phyloP scores from a whole-genome alignment of 768 basidiomycete species.

The Russula compacta region DNA sequence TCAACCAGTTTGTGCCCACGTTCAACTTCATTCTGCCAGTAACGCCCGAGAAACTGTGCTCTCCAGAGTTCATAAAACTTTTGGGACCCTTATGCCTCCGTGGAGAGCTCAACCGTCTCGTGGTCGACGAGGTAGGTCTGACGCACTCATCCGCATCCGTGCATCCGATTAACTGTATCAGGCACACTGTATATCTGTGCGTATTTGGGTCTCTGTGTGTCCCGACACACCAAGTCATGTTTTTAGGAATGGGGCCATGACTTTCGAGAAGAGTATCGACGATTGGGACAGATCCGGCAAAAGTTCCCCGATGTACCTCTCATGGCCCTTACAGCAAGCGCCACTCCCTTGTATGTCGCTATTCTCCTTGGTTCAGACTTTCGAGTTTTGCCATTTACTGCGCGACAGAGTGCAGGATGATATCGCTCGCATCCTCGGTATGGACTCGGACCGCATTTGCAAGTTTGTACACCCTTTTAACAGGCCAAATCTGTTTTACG shows the following conservation, averaged over 20 bases:
- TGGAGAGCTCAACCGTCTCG: slow-evolving; percentile 56
- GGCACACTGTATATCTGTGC: slow-evolving; percentile 80
- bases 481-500: slow-evolving; percentile 70
- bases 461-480: slow-evolving; percentile 75
- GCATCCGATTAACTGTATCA: slow-evolving; percentile 22
- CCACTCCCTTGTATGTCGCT: slow-evolving; percentile 50
- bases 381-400: neutral
- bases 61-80: slow-evolving; percentile 41
- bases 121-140: slow-evolving; percentile 64
- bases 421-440: slow-evolving; percentile 56
- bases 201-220: slow-evolving; percentile 8
- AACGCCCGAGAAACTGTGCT: slow-evolving; percentile 68
- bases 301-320: slow-evolving; percentile 64
- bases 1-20: neutral
- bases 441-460: slow-evolving; percentile 47
- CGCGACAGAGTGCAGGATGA: slow-evolving; percentile 62
- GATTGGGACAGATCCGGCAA: slow-evolving; percentile 59
- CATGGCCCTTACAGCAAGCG: slow-evolving; percentile 83
- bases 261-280: slow-evolving; percentile 66
- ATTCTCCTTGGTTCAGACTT: neutral
- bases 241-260: slow-evolving; percentile 81
- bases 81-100: slow-evolving; percentile 45
- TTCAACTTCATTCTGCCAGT: slow-evolving; percentile 31
- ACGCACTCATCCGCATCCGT: neutral
- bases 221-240: neutral